Base-by-base conservation (phyloP, 345 rosid species). In the Aquilaria malaccensis region DNA sequence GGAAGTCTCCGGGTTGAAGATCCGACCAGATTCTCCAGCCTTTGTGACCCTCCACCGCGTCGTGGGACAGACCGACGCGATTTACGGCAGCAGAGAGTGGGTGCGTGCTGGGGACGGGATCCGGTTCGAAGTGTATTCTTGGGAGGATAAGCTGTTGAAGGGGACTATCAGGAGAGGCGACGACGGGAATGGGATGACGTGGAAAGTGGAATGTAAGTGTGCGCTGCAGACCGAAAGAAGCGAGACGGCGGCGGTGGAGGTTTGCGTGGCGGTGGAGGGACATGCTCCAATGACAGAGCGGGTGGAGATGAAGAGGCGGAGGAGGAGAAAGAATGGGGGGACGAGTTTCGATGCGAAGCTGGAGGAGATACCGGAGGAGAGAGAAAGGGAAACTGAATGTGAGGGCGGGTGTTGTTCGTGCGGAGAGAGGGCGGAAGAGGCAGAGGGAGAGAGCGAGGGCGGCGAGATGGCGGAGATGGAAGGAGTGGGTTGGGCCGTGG, bases 301-400 rank as follows among this genome's bases (percentile, higher is more conserved):
- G 48, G 75, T 78, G 72, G 75, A 64, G 66, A 62, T 78, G 76
- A 73, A 63, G 68, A 66, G 33, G 65, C 69, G 53, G 75, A 71
- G 53, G 62, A 63, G 64, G 67, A 73, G 65, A 74, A 72, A 64
- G 15, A 65, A 57, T 33, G 59, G 66, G 41, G 60, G 58, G 61
- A 33, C 33, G 41, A 69, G 77, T 30, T 67, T 72, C 52, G 71
- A 66, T 30, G 70, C 43, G 43, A 37, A 67, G 69, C 52, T 93
- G 71, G 90, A 80, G 73, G 89, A 78, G 76, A 93, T 93, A 7
- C 98, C 97, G 2, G 97, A 93, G 81, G 88, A 80, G 56, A 68
- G 73, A 33, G 85, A 75, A 54, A 78, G 48, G 15, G 74, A 56
- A 2, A 74, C 52, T 1, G 87, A 70, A 51, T 50, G 56, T 43